These are phyloP conservation scores for Yamadazyma sp. DNA, from an alignment of 1,139 yeast genomes.

Conservation along the genomic window DNA sequence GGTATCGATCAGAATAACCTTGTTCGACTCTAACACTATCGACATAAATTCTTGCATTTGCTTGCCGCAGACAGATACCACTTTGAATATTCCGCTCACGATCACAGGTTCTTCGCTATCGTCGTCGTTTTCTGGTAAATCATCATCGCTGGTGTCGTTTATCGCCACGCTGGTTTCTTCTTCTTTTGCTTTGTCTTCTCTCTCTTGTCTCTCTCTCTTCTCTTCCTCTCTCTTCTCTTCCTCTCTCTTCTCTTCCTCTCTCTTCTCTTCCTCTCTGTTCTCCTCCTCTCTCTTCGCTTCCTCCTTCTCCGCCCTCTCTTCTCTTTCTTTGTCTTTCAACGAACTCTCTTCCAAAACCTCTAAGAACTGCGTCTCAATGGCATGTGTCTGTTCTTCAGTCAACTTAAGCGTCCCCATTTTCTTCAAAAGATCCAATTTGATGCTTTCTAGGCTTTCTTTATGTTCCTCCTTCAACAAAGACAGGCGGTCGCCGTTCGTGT, in stretches of 20 bases:
- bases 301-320: too few species aligned
- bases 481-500: too few species aligned
- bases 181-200: not conserved
- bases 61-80: not conserved
- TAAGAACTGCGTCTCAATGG: too few species aligned
- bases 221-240: not conserved
- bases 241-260: not conserved
- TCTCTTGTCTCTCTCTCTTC: not conserved
- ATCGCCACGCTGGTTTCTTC: too few species aligned
- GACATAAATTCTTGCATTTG: not conserved
- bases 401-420: not conserved
- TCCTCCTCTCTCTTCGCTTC: not conserved
- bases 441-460: not conserved
- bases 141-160: too few species aligned
- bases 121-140: too few species aligned
- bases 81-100: not conserved
- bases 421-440: not conserved
- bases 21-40: not conserved
- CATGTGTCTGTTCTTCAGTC: too few species aligned
- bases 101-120: too few species aligned
- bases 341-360: too few species aligned
- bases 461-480: slow-evolving; percentile 1
- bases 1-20: not conserved
- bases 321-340: too few species aligned
- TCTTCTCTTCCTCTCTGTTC: not conserved